These are phyloP conservation scores for Inga laurina DNA, from an alignment of 306 rosid species.

Conservation along the genomic window DNA sequence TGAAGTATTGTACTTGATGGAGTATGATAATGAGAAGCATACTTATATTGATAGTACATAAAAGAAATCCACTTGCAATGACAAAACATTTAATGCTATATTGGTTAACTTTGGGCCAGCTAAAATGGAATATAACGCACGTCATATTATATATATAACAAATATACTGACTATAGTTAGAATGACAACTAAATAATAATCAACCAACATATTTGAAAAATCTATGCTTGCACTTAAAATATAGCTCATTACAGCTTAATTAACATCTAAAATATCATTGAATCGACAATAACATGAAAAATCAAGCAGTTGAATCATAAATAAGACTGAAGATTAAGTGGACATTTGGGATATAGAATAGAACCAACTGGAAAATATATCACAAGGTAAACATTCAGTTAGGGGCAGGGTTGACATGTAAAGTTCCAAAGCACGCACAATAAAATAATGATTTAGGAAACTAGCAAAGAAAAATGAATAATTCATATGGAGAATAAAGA, in stretches of 20 bases:
- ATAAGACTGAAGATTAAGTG: neutral
- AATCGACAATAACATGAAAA: neutral
- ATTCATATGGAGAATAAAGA: neutral
- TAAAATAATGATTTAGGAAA: neutral
- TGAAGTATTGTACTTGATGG: slow-evolving; percentile 1
- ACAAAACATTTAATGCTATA: neutral
- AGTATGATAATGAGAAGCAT: slow-evolving; percentile 23
- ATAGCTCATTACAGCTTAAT: neutral
- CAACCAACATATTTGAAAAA: neutral
- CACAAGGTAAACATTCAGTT: neutral
- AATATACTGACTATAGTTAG: neutral
- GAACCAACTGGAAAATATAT: neutral
- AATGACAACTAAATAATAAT: neutral
- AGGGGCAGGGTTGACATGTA: neutral
- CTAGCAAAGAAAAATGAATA: neutral
- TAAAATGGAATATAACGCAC: neutral
- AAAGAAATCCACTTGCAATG: neutral
- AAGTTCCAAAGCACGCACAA: neutral
- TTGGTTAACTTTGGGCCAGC: neutral
- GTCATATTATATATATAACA: neutral
- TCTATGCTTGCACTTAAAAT: neutral
- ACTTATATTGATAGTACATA: neutral
- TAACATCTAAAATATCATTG: neutral
- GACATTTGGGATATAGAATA: neutral
- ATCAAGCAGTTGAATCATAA: neutral